Evolutionary conservation across 805 yeast genomes (phyloP).

Genomic region (Huiozyma naganishii): DNA sequence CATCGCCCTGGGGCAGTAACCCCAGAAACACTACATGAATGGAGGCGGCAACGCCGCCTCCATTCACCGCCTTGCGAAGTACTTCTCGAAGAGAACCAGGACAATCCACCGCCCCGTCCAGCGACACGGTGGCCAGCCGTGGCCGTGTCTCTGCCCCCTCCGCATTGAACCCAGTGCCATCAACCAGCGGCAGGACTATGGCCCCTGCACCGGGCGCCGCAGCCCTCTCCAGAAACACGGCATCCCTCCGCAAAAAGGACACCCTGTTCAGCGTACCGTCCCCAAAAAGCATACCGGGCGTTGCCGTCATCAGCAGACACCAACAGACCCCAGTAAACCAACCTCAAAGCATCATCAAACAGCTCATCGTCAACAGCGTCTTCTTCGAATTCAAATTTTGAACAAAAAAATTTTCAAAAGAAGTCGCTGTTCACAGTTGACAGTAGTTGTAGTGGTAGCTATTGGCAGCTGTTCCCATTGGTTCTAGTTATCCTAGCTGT

Average conservation of each 20-base stretch:
- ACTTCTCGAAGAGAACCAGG: no score
- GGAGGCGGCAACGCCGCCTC: background rate
- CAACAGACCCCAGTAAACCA: background rate
- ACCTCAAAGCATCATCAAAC: no score
- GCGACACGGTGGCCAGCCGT: constrained; percentile 19
- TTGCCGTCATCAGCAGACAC: background rate
- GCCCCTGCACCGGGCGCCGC: constrained; percentile 33
- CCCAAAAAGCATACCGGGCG: constrained; percentile 36
- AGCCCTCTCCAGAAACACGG: constrained; percentile 36
- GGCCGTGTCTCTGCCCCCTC: constrained; percentile 7
- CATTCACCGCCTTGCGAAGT: no score
- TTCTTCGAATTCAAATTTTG: no score
- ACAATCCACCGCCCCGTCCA: constrained; percentile 1
- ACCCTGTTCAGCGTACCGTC: constrained; percentile 43
- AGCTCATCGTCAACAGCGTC: no score
- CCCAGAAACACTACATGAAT: no score
- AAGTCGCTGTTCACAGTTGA: no score
- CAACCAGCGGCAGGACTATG: constrained; percentile 30
- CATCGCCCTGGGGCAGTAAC: no score
- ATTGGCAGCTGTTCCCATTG: no score
- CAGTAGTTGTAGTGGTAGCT: no score
- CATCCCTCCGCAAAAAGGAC: constrained; percentile 44
- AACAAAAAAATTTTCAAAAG: no score
- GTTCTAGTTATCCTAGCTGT: no score
- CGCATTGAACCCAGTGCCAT: constrained; percentile 21